These are phyloP conservation scores for Backusella morwellensis DNA, from an alignment of 192 early-diverging fungal genomes.

Conservation along the genomic window DNA sequence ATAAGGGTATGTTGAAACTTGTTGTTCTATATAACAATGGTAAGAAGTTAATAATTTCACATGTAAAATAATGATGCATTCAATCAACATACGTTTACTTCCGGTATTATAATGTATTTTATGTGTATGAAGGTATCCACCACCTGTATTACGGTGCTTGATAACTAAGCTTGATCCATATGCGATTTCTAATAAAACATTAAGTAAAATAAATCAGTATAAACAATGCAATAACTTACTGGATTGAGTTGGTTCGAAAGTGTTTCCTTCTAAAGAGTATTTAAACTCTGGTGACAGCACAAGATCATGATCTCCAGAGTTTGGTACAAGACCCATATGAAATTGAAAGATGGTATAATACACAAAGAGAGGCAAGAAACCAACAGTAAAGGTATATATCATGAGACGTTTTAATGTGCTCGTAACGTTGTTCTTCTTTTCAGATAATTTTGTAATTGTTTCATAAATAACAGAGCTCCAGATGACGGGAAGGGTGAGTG, in stretches of 20 bases:
- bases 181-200: conserved; percentile 49
- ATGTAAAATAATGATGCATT: background rate
- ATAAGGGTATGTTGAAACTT: conserved; percentile 77
- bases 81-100: conserved; percentile 60
- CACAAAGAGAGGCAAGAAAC: conserved; percentile 70
- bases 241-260: conserved; percentile 41
- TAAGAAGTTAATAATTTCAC: background rate
- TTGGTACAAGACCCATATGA: conserved; percentile 78
- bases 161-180: conserved; percentile 66
- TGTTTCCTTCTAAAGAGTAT: conserved; percentile 71
- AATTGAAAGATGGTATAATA: conserved; percentile 87
- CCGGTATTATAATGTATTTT: conserved; percentile 61
- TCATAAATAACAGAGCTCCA: conserved; percentile 80
- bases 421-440: conserved; percentile 43
- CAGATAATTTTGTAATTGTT: conserved; percentile 81
- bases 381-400: conserved; percentile 56
- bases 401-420: background rate
- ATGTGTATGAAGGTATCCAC: conserved; percentile 85
- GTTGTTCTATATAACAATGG: conserved; percentile 50
- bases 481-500: conserved; percentile 78
- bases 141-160: conserved; percentile 64
- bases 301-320: conserved; percentile 85
- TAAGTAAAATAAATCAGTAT: background rate
- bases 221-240: conserved; percentile 29
- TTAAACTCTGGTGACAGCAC: conserved; percentile 92